Conservation (phyloP, 352 stramenopile genomes). For the Elongisporangium prolatum region DNA sequence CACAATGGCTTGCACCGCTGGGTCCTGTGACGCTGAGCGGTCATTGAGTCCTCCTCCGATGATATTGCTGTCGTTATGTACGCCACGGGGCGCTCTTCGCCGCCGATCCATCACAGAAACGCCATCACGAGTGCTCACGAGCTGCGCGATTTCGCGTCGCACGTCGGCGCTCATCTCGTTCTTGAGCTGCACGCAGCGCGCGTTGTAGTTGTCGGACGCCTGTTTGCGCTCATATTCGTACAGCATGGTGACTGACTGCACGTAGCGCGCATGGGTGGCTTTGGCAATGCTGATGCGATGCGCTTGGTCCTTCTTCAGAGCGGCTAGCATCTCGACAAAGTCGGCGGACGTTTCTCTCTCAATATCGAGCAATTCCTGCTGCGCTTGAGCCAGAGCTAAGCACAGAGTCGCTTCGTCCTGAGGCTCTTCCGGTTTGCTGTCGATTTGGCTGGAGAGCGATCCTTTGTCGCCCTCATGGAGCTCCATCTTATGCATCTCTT, state of each 20-base stretch:
- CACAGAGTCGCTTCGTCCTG: conserved; percentile 23
- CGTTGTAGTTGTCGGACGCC: conserved; percentile 28
- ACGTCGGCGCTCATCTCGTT: conserved; percentile 45
- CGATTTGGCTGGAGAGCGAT: not conserved
- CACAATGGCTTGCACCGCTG: conserved; percentile 3
- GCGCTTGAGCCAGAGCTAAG: conserved; percentile 16
- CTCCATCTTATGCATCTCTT: not conserved
- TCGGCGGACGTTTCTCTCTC: conserved; percentile 27
- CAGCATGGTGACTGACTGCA: conserved; percentile 19
- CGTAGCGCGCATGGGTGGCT: conserved; percentile 21
- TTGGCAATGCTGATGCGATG: conserved; percentile 20
- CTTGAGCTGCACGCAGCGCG: conserved; percentile 45
- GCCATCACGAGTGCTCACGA: conserved; percentile 52
- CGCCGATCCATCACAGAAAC: conserved; percentile 65
- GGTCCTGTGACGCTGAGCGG: conserved; percentile 18
- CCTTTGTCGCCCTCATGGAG: not conserved
- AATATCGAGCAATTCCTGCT: conserved; percentile 21
- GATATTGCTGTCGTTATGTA: conserved; percentile 16
- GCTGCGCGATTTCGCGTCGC: conserved; percentile 41
- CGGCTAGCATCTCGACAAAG: conserved; percentile 25
- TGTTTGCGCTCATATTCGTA: conserved; percentile 39
- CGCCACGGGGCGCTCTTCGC: conserved; percentile 19
- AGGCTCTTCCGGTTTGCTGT: conserved; percentile 11
- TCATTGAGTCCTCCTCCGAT: conserved; percentile 12
- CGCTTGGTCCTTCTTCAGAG: conserved; percentile 10